phyloP scores from a whole-genome alignment of 139 green algal genomes.

The Ostreobium quekettii region DNA sequence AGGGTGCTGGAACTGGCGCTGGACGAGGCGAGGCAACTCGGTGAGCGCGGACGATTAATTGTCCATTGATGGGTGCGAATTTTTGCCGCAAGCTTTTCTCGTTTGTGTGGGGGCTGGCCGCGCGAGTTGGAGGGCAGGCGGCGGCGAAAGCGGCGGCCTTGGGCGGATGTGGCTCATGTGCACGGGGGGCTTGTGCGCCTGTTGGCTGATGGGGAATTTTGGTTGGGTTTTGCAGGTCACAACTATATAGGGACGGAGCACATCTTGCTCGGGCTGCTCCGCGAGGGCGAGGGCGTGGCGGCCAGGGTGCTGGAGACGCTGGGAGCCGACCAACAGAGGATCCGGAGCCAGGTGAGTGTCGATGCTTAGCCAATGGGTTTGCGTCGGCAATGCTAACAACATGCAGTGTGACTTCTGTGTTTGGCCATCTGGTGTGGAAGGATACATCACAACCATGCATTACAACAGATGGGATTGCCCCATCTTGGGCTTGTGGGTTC shows the following conservation, averaged over 20 bases:
- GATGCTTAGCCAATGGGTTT: not conserved
- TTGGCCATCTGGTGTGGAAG: not conserved
- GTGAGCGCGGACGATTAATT: conserved; percentile 29
- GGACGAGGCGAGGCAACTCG: conserved; percentile 95
- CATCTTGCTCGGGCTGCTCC: conserved; percentile 94
- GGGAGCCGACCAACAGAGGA: conserved; percentile 89
- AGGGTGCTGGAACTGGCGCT: conserved; percentile 96
- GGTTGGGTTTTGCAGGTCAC: conserved; percentile 61
- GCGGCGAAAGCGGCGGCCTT: not conserved
- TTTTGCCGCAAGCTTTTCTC: not conserved
- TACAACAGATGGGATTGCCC: no score
- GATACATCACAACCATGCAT: not conserved
- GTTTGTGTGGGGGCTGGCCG: no score
- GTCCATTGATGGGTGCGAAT: not conserved
- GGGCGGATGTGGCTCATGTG: not conserved
- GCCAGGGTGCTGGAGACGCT: conserved; percentile 95
- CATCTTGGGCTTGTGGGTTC: no score
- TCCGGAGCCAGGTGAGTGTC: conserved; percentile 76
- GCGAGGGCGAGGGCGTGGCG: conserved; percentile 96
- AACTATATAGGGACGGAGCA: conserved; percentile 99
- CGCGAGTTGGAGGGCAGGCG: no score
- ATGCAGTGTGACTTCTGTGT: no score
- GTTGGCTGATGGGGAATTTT: not conserved
- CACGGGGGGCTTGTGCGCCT: not conserved
- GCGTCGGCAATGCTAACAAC: no score